Evolutionary conservation across 345 rosid species (phyloP).

Genomic region (Trapa bicornis): DNA sequence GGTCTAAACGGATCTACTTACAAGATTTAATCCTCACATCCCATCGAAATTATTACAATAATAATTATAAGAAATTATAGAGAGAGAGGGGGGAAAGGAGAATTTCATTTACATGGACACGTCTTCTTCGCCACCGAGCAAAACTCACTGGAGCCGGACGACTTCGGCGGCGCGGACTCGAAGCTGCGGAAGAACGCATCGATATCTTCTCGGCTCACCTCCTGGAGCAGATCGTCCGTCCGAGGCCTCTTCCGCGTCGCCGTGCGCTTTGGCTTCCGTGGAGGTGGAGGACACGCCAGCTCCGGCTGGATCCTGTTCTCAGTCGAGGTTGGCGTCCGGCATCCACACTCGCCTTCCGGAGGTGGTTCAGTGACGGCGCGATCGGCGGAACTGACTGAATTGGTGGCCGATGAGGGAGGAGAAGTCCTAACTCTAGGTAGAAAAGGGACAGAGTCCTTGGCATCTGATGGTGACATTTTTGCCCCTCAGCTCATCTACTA

Average conservation of each 20-base stretch:
- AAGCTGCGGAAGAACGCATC: slow-evolving; percentile 10
- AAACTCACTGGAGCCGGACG: not conserved
- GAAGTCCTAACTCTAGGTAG: not conserved
- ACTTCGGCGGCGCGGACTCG: not conserved
- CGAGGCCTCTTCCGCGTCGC: slow-evolving; percentile 1
- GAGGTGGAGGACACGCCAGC: slow-evolving; percentile 12
- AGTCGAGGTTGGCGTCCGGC: slow-evolving; percentile 12
- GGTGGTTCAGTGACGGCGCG: too few species aligned
- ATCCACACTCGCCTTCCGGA: not conserved
- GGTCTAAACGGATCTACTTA: too few species aligned
- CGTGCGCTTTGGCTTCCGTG: slow-evolving; percentile 7
- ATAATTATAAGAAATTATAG: not conserved
- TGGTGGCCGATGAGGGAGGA: not conserved
- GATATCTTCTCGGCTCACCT: slow-evolving; percentile 2
- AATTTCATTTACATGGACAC: slow-evolving; percentile 3
- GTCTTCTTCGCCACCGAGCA: slow-evolving; percentile 4
- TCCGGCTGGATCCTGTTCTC: slow-evolving; percentile 9
- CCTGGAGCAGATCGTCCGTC: not conserved
- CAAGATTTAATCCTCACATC: not conserved
- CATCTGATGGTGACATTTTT: not conserved
- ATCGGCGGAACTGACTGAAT: not conserved
- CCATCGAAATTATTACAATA: not conserved
- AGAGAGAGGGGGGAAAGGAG: not conserved
- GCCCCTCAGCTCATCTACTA: not conserved
- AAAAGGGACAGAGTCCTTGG: not conserved